Evolutionary conservation across 1,284 basidiomycete species (phyloP).

Genomic region (Apiotrichum domesticum): DNA sequence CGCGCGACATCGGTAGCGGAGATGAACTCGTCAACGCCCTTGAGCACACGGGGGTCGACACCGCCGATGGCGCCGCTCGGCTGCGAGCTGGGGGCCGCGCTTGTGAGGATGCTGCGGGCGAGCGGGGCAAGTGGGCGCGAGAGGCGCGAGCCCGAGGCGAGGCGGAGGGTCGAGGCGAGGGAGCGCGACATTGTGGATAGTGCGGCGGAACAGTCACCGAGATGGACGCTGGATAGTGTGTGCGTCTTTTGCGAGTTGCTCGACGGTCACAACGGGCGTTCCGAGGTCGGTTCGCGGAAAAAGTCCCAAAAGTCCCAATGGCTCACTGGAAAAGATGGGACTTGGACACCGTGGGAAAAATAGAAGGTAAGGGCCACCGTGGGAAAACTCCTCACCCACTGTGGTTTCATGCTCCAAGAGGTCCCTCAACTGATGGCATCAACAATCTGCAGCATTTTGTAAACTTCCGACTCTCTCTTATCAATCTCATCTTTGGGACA

Average conservation of each 20-base stretch:
- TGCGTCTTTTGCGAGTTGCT: too few species aligned
- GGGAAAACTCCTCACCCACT: neutral
- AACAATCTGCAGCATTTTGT: too few species aligned
- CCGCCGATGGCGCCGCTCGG: conserved; percentile 12
- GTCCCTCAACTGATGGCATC: neutral
- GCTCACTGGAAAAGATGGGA: too few species aligned
- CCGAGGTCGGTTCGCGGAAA: too few species aligned
- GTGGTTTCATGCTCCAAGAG: neutral
- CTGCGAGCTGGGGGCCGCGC: neutral
- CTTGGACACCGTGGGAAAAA: neutral
- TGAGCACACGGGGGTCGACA: conserved; percentile 36
- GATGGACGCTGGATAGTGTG: neutral
- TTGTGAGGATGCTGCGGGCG: neutral
- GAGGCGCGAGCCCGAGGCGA: neutral
- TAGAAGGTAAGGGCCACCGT: neutral
- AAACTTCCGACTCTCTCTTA: too few species aligned
- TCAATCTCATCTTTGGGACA: neutral
- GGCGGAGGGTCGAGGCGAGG: neutral
- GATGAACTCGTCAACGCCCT: conserved; percentile 35
- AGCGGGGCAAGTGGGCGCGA: too few species aligned
- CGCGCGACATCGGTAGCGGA: conserved; percentile 30
- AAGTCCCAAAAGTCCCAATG: too few species aligned
- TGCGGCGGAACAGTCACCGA: neutral
- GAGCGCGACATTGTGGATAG: conserved; percentile 6
- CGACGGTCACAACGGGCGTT: too few species aligned